Evolutionary conservation across 1,284 basidiomycete species (phyloP).

Genomic region (Fomes fomentarius): DNA sequence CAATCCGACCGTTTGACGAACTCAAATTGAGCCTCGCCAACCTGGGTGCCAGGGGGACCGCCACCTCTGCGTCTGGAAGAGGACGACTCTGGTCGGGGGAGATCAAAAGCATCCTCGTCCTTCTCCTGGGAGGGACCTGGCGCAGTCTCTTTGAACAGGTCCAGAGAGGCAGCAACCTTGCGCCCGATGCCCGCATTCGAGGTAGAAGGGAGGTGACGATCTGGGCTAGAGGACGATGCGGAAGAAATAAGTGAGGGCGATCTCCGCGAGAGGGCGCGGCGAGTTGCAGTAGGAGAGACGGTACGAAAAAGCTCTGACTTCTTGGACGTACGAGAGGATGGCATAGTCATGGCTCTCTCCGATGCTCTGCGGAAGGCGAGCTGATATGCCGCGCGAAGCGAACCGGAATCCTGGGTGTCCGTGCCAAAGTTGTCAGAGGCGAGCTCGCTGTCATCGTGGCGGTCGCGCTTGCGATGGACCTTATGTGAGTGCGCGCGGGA

Average conservation of each 20-base stretch:
- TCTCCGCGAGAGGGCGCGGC: slow-evolving; percentile 43
- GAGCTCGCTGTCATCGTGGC: slow-evolving; percentile 25
- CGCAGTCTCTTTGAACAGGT: slow-evolving; percentile 78
- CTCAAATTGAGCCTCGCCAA: slow-evolving; percentile 70
- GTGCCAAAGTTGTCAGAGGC: slow-evolving; percentile 31
- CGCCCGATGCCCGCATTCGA: slow-evolving; percentile 62
- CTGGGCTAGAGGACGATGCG: slow-evolving; percentile 38
- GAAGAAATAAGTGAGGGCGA: slow-evolving; percentile 45
- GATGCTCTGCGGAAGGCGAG: slow-evolving; percentile 29
- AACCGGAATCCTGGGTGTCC: slow-evolving; percentile 28
- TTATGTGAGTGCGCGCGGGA: slow-evolving; percentile 32
- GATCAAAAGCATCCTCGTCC: slow-evolving; percentile 40
- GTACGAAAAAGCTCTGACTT: slow-evolving; percentile 30
- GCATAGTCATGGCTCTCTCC: slow-evolving; percentile 33
- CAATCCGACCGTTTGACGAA: slow-evolving; percentile 83
- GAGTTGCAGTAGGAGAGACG: slow-evolving; percentile 31
- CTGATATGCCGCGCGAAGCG: slow-evolving; percentile 25
- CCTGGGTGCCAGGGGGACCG: slow-evolving; percentile 47
- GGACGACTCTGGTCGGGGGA: slow-evolving; percentile 32
- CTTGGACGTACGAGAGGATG: slow-evolving; percentile 29
- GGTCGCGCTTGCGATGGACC: slow-evolving; percentile 21
- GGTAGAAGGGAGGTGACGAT: slow-evolving; percentile 24
- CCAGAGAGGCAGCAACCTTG: slow-evolving; percentile 78
- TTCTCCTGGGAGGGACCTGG: slow-evolving; percentile 47
- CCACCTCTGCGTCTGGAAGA: slow-evolving; percentile 42